Evolutionary conservation across 2,329 filamentous ascomycete genomes (phyloP).

Genomic region (Cladosporium velox): DNA sequence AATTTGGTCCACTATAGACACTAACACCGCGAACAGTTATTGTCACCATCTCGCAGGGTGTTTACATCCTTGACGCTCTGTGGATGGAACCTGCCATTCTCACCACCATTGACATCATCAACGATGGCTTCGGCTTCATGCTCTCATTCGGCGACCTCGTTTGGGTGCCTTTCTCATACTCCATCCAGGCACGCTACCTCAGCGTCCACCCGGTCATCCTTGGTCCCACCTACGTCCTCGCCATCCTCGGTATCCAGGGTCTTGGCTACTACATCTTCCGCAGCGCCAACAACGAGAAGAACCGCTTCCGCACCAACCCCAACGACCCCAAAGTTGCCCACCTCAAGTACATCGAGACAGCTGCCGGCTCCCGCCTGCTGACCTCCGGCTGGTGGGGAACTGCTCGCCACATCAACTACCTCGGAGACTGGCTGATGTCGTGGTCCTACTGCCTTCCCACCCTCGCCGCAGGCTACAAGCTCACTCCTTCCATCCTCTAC

Average conservation of each 20-base stretch:
- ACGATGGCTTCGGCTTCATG: slow-evolving; percentile 95
- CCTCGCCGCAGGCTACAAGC: slow-evolving; percentile 76
- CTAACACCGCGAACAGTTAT: slow-evolving; percentile 52
- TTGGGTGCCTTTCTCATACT: slow-evolving; percentile 92
- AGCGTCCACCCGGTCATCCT: slow-evolving; percentile 79
- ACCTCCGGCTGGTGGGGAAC: slow-evolving; percentile 91
- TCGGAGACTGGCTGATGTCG: slow-evolving; percentile 91
- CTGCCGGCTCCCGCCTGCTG: slow-evolving; percentile 76
- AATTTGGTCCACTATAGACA: neutral
- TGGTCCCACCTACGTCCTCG: slow-evolving; percentile 64
- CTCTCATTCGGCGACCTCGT: slow-evolving; percentile 87
- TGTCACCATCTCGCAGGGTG: slow-evolving; percentile 71
- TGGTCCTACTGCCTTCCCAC: slow-evolving; percentile 91
- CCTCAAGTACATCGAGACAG: slow-evolving; percentile 83
- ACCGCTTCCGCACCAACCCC: slow-evolving; percentile 86
- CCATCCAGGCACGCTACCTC: slow-evolving; percentile 80
- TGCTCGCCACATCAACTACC: slow-evolving; percentile 91
- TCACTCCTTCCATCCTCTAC: slow-evolving; percentile 61
- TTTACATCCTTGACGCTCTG: slow-evolving; percentile 83
- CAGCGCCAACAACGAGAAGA: slow-evolving; percentile 91
- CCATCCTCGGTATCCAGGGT: slow-evolving; percentile 67
- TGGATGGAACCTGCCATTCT: slow-evolving; percentile 87
- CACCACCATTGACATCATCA: slow-evolving; percentile 92
- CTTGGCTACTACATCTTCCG: slow-evolving; percentile 91
- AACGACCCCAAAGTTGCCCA: slow-evolving; percentile 76